Base-by-base conservation (phyloP, 1,139 yeast species). In the Pichia cactophila region DNA sequence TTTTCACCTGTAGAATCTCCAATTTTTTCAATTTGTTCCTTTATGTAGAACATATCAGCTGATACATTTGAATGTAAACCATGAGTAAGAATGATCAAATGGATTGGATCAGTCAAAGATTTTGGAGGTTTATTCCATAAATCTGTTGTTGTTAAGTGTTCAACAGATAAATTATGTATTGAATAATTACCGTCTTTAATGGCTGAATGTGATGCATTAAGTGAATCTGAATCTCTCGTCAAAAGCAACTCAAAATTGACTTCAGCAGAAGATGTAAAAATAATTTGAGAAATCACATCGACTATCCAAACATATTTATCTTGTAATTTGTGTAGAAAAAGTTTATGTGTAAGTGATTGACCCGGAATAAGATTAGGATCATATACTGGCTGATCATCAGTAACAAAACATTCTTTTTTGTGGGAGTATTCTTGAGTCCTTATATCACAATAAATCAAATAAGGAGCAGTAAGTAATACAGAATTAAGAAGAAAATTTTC, bases 41-140 rank as follows among this genome's bases (percentile, higher is more conserved):
- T 90, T 46, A 90, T 58, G 59, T 85, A 92, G 42, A 83, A 73
- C 92, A 92, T 78, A 64, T 92, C 99, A 0, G 95, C 86, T 2
- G 94, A 80, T 0, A 84, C 80, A 62, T 92, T 92, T 0, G 97
- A 87, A 63, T 89, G 96, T 40, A 92, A 69, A 0, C 99, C 99
- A 66, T 92, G 98, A 0, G 96, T 86, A 33, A 92, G 61, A 2
- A 88, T 72, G 29, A 87, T 92, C 52, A 88, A 69, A 65, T 88
- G 96, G 9, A 81, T 72, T 2, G 70, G 65, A 36, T 53, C 42
- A 9, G 20, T 11, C 12, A 48, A 3, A 1, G 54, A 54, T 23
- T 20, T 44, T 2, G 85, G 83, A 0, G 83, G 81, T 41, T 69
- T 56, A 56, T 74, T 81, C 97, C 97, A 89, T 33, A 90, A 64